A percentile compares a stretch with the other conserved stretches of the same genome.
These are phyloP conservation scores for Tuber magnatum DNA, from an alignment of 495 filamentous ascomycete species.

Conservation along the genomic window DNA sequence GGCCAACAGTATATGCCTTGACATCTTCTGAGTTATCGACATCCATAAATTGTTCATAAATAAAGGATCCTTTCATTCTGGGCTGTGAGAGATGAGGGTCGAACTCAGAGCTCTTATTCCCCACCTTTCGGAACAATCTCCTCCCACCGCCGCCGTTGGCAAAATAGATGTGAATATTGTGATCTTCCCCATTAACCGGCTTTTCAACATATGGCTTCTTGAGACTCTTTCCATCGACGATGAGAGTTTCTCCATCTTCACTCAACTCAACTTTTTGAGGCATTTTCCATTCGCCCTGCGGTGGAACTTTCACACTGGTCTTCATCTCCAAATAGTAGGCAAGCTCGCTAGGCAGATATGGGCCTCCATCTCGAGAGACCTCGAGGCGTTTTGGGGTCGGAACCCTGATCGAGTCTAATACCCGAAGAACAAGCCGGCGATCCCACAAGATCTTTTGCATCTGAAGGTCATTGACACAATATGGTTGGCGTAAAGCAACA, in stretches of 20 bases:
- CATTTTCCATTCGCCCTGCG: slow-evolving; percentile 43
- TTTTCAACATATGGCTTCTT: slow-evolving; percentile 98
- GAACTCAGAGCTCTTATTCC: slow-evolving; percentile 95
- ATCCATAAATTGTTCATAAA: slow-evolving; percentile 94
- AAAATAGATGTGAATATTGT: slow-evolving; percentile 98
- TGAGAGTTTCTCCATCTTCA: slow-evolving; percentile 77
- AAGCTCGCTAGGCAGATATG: slow-evolving; percentile 65
- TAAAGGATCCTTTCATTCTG: slow-evolving; percentile 70
- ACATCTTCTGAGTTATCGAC: slow-evolving; percentile 96
- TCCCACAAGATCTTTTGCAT: slow-evolving; percentile 99
- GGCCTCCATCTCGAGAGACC: slow-evolving; percentile 89
- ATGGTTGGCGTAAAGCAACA: slow-evolving; percentile 80
- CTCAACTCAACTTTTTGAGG: slow-evolving; percentile 65
- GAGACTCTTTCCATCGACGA: slow-evolving; percentile 73
- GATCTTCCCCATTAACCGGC: slow-evolving; percentile 94
- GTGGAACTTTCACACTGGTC: slow-evolving; percentile 67
- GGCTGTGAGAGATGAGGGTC: slow-evolving; percentile 68
- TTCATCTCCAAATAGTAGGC: slow-evolving; percentile 69
- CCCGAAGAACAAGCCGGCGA: slow-evolving; percentile 73
- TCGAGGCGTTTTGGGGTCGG: slow-evolving; percentile 84
- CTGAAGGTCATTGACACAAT: slow-evolving; percentile 92
- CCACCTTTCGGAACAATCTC: slow-evolving; percentile 89
- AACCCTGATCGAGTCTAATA: slow-evolving; percentile 82
- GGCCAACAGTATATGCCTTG: slow-evolving; percentile 96
- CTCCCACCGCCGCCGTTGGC: slow-evolving; percentile 83